Evolutionary conservation across 345 rosid genomes (phyloP).

Genomic region (Raphanus raphanistrum): DNA sequence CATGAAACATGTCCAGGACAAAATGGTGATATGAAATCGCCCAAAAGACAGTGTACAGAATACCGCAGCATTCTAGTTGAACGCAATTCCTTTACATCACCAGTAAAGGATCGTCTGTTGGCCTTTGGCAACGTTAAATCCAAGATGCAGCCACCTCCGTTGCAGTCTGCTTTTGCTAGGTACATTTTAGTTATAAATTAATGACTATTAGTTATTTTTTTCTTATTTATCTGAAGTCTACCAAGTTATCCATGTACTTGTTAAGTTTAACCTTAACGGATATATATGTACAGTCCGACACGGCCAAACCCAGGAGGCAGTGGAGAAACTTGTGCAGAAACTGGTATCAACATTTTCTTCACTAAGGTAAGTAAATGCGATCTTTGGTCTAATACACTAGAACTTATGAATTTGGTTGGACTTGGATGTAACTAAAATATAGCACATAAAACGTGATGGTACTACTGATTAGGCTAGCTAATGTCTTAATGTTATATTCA

Average conservation of each 20-base stretch:
- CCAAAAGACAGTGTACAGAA: conserved; percentile 63
- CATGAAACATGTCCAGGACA: conserved; percentile 68
- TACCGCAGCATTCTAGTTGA: conserved; percentile 86
- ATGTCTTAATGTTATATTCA: conserved; percentile 9
- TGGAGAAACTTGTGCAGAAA: conserved; percentile 99
- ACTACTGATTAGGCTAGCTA: background rate
- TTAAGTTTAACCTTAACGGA: conserved; percentile 23
- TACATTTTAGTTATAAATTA: conserved; percentile 30
- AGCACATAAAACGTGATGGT: conserved; percentile 9
- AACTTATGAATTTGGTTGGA: conserved; percentile 1
- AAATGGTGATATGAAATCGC: conserved; percentile 83
- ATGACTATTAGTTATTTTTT: background rate
- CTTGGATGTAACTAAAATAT: conserved; percentile 8
- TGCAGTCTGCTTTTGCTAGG: conserved; percentile 91
- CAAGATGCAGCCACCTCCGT: conserved; percentile 65
- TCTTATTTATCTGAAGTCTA: background rate
- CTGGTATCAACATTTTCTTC: conserved; percentile 83
- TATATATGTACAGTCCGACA: conserved; percentile 63
- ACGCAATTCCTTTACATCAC: conserved; percentile 74
- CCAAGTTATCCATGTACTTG: background rate
- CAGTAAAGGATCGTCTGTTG: conserved; percentile 73
- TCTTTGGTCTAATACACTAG: background rate
- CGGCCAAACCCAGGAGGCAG: conserved; percentile 93
- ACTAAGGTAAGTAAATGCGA: conserved; percentile 57
- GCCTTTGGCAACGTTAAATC: conserved; percentile 59